Evolutionary conservation across 2,329 filamentous ascomycete genomes (phyloP), one percentile per base, ranked within the genome.

Genomic region (Apiospora aurea): DNA sequence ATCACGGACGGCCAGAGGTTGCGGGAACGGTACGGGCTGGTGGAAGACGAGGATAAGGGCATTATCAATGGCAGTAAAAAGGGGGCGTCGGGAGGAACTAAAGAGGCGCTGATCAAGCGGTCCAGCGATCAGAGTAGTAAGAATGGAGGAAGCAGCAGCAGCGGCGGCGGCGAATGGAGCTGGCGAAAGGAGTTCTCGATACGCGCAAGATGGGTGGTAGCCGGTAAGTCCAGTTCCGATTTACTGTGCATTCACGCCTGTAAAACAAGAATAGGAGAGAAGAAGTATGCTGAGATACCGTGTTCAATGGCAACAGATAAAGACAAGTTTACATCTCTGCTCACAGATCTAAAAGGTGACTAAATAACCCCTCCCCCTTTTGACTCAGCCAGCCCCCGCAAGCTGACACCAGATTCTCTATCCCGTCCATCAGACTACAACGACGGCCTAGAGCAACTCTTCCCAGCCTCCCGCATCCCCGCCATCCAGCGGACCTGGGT

Each of bases 401-500:
- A n/a, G 34, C 69, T n/a, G 4, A 66, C 4, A n/a, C 66, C 41
- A 43, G 61, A 47, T 18, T 4, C 0, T 8, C 66, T 26, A 10
- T 46, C 43, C 43, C 8, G 2, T 13, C 11, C 14, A 24, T 21
- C 74, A 81, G 84, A 85, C 76, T 85, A 83, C 77, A 86, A 86
- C 76, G 83, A 86, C 76, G 84, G 85, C 53, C 79, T 86, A 16
- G 84, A 86, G 72, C 82, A 84, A 67, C 80, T 86, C 67, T 86
- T 86, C 77, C 85, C 84, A 18, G 78, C 81, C 8, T 80, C 81
- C 1, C 80, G 84, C 72, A 76, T 86, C 8, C 80, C 80, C 21
- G 85, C 82, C 11, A 79, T 85, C 29, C 83, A 85, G 72, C 81
- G 84, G 18, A 81, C 83, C n/a, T 86, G 84, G 84, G 83, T 82